A percentile compares a stretch with the other conserved stretches of the same genome.
These are phyloP conservation scores for Penicillium hordei DNA, from an alignment of 2,329 filamentous ascomycete species.

Conservation along the genomic window DNA sequence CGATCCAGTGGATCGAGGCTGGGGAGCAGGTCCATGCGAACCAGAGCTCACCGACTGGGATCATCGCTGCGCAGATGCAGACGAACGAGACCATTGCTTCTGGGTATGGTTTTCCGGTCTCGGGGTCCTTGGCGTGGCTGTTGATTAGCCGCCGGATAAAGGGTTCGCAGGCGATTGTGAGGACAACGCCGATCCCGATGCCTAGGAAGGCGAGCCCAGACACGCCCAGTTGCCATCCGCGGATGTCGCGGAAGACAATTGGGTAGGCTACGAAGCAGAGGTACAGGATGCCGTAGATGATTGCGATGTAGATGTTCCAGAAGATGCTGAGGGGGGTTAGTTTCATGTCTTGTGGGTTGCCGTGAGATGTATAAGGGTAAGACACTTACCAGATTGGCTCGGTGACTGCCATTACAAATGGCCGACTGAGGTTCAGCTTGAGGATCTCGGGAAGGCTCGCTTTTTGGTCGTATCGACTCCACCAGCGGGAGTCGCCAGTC, in stretches of 20 bases:
- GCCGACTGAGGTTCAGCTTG: conserved; percentile 72
- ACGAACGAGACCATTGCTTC: conserved; percentile 81
- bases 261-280: conserved; percentile 90
- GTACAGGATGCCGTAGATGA: conserved; percentile 84
- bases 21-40: conserved; percentile 89
- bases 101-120: conserved; percentile 69
- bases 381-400: conserved; percentile 75
- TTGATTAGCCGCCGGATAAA: conserved; percentile 77
- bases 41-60: conserved; percentile 76
- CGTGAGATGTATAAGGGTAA: not conserved
- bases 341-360: not conserved
- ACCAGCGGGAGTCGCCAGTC: conserved; percentile 69
- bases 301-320: conserved; percentile 69
- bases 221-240: conserved; percentile 73
- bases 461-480: conserved; percentile 76
- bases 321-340: conserved; percentile 58
- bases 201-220: conserved; percentile 78
- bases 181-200: conserved; percentile 58
- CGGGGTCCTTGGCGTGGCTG: conserved; percentile 69
- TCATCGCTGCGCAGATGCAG: conserved; percentile 71
- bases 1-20: conserved; percentile 74
- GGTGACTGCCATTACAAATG: conserved; percentile 72
- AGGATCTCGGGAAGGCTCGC: conserved; percentile 65
- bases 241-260: conserved; percentile 71
- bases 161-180: conserved; percentile 59